Conservation (phyloP, 208 protist genomes). For the Acanthamoeba comandoni region DNA sequence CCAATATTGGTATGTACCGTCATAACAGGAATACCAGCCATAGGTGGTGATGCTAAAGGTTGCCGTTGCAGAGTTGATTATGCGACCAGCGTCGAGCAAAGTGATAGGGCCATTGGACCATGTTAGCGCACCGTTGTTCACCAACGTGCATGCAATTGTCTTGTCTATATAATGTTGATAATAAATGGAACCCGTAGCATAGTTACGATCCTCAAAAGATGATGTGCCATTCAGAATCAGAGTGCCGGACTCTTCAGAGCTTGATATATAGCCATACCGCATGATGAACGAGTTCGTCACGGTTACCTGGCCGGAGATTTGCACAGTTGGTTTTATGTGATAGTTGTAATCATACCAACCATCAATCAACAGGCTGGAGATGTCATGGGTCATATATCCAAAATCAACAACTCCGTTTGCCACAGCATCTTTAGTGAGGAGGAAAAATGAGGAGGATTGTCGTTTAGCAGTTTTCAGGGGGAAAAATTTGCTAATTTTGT, state of each 20-base stretch:
- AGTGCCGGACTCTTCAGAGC: neutral
- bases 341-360: neutral
- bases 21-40: neutral
- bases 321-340: neutral
- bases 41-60: constrained; percentile 27
- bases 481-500: too few relatives aligned
- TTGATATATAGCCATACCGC: neutral
- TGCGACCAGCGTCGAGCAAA: neutral
- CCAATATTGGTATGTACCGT: neutral
- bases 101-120: constrained; percentile 8
- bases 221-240: constrained; percentile 62
- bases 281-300: constrained; percentile 1
- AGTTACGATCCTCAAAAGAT: neutral
- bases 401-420: constrained; percentile 18
- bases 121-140: constrained; percentile 38
- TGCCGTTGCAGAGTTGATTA: constrained; percentile 43
- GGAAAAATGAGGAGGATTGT: neutral
- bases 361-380: neutral
- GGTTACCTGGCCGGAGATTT: constrained; percentile 15
- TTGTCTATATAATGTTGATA: neutral
- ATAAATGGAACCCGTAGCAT: neutral
- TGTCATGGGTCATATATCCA: constrained; percentile 16
- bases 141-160: constrained; percentile 13
- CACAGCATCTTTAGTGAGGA: neutral
- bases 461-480: neutral